Conservation (phyloP, 2,329 filamentous ascomycete genomes). For the Clonostachys byssicola region DNA sequence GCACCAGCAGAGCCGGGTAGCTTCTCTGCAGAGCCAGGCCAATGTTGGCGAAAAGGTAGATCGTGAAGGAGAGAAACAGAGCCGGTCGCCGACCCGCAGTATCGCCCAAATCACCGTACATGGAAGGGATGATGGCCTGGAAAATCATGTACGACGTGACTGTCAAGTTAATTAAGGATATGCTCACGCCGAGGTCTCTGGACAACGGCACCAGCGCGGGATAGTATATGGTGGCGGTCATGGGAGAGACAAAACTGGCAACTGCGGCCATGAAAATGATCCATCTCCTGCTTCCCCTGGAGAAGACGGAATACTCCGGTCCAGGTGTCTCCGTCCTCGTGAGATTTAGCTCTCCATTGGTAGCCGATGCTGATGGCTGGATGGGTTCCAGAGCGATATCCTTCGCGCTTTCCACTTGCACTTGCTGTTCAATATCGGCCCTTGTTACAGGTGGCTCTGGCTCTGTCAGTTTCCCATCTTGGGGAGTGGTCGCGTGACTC, state of each 20-base stretch:
- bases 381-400: too few species aligned
- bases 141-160: slow-evolving; percentile 61
- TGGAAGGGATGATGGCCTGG: slow-evolving; percentile 55
- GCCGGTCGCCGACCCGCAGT: slow-evolving; percentile 56
- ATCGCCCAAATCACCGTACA: slow-evolving; percentile 61
- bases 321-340: too few species aligned
- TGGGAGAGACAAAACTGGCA: slow-evolving; percentile 50
- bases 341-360: too few species aligned
- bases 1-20: slow-evolving; percentile 52
- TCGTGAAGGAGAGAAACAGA: slow-evolving; percentile 51
- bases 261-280: slow-evolving; percentile 48
- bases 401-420: too few species aligned
- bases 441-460: too few species aligned
- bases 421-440: too few species aligned
- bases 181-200: slow-evolving; percentile 28
- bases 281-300: slow-evolving; percentile 37
- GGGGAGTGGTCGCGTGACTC: too few species aligned
- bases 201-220: slow-evolving; percentile 34
- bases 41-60: slow-evolving; percentile 56
- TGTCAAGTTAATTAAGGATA: slow-evolving; percentile 39
- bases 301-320: slow-evolving; percentile 3
- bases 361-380: too few species aligned
- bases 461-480: too few species aligned
- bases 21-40: slow-evolving; percentile 54
- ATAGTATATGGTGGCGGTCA: slow-evolving; percentile 56